Evolutionary conservation across 1,284 basidiomycete genomes (phyloP).

Genomic region (Butyriboletus appendiculatus): DNA sequence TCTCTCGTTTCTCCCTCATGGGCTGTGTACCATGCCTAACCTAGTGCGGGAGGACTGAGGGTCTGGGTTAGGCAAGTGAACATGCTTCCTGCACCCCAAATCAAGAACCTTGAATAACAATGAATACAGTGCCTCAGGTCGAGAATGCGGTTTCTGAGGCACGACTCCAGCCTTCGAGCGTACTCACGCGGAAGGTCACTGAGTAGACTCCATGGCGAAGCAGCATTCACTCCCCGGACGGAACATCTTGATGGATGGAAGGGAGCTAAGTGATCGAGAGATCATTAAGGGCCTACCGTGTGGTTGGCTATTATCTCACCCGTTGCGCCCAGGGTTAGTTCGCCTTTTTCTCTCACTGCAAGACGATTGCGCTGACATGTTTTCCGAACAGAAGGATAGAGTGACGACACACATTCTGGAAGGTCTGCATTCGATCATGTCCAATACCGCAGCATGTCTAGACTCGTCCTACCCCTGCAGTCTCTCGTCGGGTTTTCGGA

Average conservation of each 20-base stretch:
- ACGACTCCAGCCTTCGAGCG: constrained; percentile 82
- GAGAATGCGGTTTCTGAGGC: constrained; percentile 64
- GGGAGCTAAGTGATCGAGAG: constrained; percentile 79
- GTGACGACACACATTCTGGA: constrained; percentile 83
- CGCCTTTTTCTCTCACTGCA: background rate
- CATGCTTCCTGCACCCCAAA: constrained; percentile 12
- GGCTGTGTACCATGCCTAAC: constrained; percentile 72
- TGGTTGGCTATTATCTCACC: constrained; percentile 77
- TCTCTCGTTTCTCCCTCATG: constrained; percentile 50
- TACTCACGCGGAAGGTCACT: constrained; percentile 43
- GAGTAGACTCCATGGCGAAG: constrained; percentile 37
- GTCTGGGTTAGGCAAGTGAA: constrained; percentile 69
- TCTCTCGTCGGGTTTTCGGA: constrained; percentile 76
- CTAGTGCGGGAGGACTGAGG: constrained; percentile 76
- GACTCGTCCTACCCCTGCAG: constrained; percentile 68
- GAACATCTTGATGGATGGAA: constrained; percentile 64
- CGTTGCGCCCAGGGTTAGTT: constrained; percentile 69
- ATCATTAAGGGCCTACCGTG: constrained; percentile 74
- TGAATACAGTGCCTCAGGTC: constrained; percentile 42
- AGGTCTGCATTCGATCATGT: constrained; percentile 64
- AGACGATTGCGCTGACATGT: constrained; percentile 4
- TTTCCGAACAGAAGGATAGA: constrained; percentile 56
- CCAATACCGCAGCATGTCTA: constrained; percentile 37
- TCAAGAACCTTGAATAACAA: constrained; percentile 10
- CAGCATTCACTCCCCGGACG: constrained; percentile 43